These are phyloP conservation scores for Starmerella kuoi DNA, from an alignment of 805 yeast genomes.

Conservation along the genomic window DNA sequence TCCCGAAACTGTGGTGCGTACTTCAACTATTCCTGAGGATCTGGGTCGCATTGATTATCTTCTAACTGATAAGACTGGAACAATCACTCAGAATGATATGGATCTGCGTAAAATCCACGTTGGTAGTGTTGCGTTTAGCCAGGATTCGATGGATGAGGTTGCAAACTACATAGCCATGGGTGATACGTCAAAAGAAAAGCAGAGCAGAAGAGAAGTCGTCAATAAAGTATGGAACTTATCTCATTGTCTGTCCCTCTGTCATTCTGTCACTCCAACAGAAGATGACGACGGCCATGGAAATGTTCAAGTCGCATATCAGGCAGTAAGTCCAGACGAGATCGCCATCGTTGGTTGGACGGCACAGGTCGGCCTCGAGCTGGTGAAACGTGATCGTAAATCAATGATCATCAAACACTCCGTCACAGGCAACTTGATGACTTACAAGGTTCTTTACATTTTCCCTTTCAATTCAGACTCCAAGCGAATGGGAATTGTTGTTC, in stretches of 20 bases:
- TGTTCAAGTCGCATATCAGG: slow-evolving; percentile 54
- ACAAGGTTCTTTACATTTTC: slow-evolving; percentile 66
- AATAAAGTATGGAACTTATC: slow-evolving; percentile 68
- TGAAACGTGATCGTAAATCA: slow-evolving; percentile 68
- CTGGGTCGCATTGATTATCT: slow-evolving; percentile 89
- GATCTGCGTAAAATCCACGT: slow-evolving; percentile 84
- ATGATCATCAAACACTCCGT: slow-evolving; percentile 55
- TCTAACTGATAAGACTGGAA: slow-evolving; percentile 90
- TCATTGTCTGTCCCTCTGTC: slow-evolving; percentile 81
- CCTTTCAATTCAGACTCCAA: slow-evolving; percentile 95
- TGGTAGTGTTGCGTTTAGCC: slow-evolving; percentile 85
- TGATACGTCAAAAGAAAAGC: slow-evolving; percentile 13
- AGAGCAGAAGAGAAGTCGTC: slow-evolving; percentile 50
- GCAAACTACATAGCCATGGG: slow-evolving; percentile 42
- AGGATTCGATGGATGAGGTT: slow-evolving; percentile 85
- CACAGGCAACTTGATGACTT: slow-evolving; percentile 38
- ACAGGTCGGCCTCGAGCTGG: slow-evolving; percentile 65
- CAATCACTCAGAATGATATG: slow-evolving; percentile 96
- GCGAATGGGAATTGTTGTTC: slow-evolving; percentile 85
- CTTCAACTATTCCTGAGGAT: slow-evolving; percentile 96
- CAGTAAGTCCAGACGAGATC: slow-evolving; percentile 97
- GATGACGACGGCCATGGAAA: slow-evolving; percentile 29
- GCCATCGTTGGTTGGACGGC: slow-evolving; percentile 93
- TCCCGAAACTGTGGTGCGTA: slow-evolving; percentile 81
- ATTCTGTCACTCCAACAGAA: slow-evolving; percentile 88